Conservation (phyloP, 2,329 filamentous ascomycete species). For the Verticillium zaregamsianum region DNA sequence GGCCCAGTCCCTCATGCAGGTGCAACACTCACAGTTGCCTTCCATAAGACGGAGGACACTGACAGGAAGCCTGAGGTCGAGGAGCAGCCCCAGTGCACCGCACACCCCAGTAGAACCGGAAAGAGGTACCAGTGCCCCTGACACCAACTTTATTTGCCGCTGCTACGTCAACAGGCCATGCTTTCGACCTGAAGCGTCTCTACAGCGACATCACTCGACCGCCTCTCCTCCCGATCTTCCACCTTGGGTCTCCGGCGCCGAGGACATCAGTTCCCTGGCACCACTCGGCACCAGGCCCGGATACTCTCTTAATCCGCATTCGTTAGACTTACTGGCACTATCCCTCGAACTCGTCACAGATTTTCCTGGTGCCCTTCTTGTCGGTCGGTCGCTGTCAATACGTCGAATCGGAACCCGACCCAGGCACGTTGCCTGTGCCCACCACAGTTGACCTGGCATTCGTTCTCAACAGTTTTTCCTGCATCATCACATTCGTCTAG, state of each 20-base stretch:
- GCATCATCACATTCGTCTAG: not conserved
- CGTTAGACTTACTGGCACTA: no score
- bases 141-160: not conserved
- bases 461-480: not conserved
- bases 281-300: not conserved
- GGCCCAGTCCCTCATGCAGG: not conserved
- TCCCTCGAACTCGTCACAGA: not conserved
- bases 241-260: not conserved
- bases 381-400: no score
- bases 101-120: not conserved
- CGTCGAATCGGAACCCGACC: no score
- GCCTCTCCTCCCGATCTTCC: not conserved
- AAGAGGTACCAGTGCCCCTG: not conserved
- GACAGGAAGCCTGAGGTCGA: not conserved
- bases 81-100: not conserved
- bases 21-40: not conserved
- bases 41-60: not conserved
- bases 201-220: not conserved
- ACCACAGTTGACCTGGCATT: not conserved
- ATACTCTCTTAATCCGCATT: not conserved
- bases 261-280: not conserved
- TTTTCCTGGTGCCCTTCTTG: not conserved
- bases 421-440: not conserved
- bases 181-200: not conserved
- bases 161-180: not conserved